A percentile compares a stretch with the other conserved stretches of the same genome.
phyloP scores from a whole-genome alignment of 2,329 filamentous ascomycete species.

The Fusarium domesticum region DNA sequence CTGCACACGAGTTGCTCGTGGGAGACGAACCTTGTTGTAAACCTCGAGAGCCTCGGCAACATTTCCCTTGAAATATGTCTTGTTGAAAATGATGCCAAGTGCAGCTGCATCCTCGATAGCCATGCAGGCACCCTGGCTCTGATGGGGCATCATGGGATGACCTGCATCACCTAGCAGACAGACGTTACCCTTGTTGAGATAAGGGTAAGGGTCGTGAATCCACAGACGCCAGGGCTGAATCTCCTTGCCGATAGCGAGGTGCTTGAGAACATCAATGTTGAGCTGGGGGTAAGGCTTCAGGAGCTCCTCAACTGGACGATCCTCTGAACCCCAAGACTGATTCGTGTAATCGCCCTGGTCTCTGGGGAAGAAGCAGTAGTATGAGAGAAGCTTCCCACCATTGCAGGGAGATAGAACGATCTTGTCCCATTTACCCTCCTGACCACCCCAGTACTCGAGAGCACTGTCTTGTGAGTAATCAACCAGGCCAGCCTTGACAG shows the following conservation, averaged over 20 bases:
- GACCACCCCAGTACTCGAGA: slow-evolving; percentile 69
- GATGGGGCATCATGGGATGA: slow-evolving; percentile 68
- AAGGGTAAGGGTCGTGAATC: slow-evolving; percentile 61
- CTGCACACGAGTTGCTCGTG: slow-evolving; percentile 55
- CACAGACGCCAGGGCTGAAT: slow-evolving; percentile 63
- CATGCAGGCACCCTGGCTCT: slow-evolving; percentile 68
- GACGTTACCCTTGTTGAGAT: slow-evolving; percentile 48
- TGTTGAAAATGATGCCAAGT: slow-evolving; percentile 58
- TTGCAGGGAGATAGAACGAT: slow-evolving; percentile 70
- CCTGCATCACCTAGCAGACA: slow-evolving; percentile 65
- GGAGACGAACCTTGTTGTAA: slow-evolving; percentile 53
- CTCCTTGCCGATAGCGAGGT: slow-evolving; percentile 59
- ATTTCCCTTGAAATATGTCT: slow-evolving; percentile 45
- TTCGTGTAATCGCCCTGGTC: slow-evolving; percentile 49
- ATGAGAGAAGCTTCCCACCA: slow-evolving; percentile 61
- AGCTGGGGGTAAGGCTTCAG: slow-evolving; percentile 59
- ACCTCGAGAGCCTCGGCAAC: slow-evolving; percentile 45
- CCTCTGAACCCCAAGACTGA: slow-evolving; percentile 57
- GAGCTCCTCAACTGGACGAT: slow-evolving; percentile 54
- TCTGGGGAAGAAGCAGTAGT: slow-evolving; percentile 67
- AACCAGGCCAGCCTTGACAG: slow-evolving; percentile 55
- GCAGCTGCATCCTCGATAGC: slow-evolving; percentile 65
- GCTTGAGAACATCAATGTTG: slow-evolving; percentile 54
- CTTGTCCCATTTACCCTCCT: slow-evolving; percentile 62
- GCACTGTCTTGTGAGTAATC: slow-evolving; percentile 61